Percentiles rank a stretch among this genome's conserved stretches.
phyloP scores from a whole-genome alignment of 371 early-diverging fungal genomes.

The Actinomucor elegans region DNA sequence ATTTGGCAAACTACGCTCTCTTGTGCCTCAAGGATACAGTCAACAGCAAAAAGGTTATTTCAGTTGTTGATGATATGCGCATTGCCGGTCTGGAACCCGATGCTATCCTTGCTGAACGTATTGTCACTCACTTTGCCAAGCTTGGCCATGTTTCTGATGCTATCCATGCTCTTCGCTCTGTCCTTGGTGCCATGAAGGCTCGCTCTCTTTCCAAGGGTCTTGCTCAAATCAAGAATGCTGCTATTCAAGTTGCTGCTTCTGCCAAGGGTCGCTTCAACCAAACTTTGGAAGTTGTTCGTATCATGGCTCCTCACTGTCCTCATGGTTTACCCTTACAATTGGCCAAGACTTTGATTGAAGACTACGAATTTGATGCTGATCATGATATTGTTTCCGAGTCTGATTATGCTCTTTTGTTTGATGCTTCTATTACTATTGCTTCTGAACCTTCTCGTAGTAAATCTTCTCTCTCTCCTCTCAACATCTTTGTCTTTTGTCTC shows the following conservation, averaged over 20 bases:
- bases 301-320: constrained; percentile 10
- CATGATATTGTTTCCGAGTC: constrained; percentile 9
- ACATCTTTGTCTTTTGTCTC: constrained; percentile 14
- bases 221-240: constrained; percentile 19
- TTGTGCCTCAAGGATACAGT: constrained; percentile 30
- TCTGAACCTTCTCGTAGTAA: constrained; percentile 5
- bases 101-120: constrained; percentile 32
- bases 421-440: constrained; percentile 16
- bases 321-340: constrained; percentile 17
- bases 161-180: constrained; percentile 21
- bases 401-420: constrained; percentile 23
- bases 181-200: constrained; percentile 30
- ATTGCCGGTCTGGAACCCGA: constrained; percentile 42
- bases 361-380: constrained; percentile 23
- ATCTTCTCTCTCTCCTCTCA: constrained; percentile 13
- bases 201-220: constrained; percentile 28
- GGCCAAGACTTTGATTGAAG: constrained; percentile 18
- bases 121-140: constrained; percentile 23
- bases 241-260: constrained; percentile 7
- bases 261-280: constrained; percentile 10
- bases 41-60: constrained; percentile 3
- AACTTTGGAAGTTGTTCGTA: constrained; percentile 18
- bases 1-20: constrained; percentile 45
- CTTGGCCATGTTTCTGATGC: constrained; percentile 13
- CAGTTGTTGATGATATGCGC: constrained; percentile 39